Evolutionary conservation across 306 rosid genomes (phyloP), one percentile per base, ranked within the genome.

Genomic region (Vicia faba): DNA sequence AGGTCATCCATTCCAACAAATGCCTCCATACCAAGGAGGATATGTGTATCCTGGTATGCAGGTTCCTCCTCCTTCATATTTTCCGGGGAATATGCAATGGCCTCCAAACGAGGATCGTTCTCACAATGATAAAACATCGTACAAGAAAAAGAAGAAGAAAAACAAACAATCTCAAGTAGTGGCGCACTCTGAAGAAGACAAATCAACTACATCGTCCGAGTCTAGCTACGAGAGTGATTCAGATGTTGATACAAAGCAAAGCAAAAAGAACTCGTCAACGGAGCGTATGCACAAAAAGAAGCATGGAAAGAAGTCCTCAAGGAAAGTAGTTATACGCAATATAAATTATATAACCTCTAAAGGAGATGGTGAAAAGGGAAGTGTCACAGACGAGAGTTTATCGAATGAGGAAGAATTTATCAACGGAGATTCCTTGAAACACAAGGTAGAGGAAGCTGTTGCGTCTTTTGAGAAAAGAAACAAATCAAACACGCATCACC

Each of bases 271-370:
- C 51, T 82, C 87, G 78, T 79, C 82, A 69, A 55, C 61, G 1
- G 82, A 80, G 74, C 53, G 66, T 66, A 59, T 16, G 45, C 72
- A 44, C 55, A 84, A 63, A 80, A 88, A 79, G 82, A 88, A 77
- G 80, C 84, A 81, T 8, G 84, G 90, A 61, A 88, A 79, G 82
- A 90, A 85, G 80, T 79, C 95, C 74, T 85, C 96, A 1, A 82
- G 99, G 81, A 88, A 83, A 75, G 99, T 95, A 41, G 96, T 90
- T 50, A 95, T 95, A 56, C 99, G 97, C 40, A 95, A 95, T 79
- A 95, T 95, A 64, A 95, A 95, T 71, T 95, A 95, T 79, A 95
- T 95, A 71, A 88, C 95, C 66, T 87, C 98, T 29, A 89, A 84
- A 45, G 81, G 84, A 75, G 91, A 92, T 66, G 96, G 87, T 51